Percentiles rank a stretch among this genome's conserved stretches.
Conservation (phyloP, 2,329 filamentous ascomycete species). For the Monilinia aucupariae region DNA sequence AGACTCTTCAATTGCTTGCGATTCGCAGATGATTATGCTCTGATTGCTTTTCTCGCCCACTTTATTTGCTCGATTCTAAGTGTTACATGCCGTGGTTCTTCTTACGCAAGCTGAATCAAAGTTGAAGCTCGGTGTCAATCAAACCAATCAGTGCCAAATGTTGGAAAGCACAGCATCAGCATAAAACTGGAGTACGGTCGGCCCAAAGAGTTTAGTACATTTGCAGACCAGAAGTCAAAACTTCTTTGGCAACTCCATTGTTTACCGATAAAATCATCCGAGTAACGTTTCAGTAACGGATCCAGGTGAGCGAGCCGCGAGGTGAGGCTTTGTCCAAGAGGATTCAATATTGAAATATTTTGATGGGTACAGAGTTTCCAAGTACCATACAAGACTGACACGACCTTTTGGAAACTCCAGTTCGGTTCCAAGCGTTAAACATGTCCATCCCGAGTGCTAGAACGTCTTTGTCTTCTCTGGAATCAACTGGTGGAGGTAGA, state of each 20-base stretch:
- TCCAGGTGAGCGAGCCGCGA: neutral
- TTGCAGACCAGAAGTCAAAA: neutral
- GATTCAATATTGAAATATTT: neutral
- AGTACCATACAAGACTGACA: neutral
- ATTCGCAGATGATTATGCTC: neutral
- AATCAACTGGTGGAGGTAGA: conserved; percentile 29
- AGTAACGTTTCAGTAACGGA: neutral
- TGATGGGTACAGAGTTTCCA: neutral
- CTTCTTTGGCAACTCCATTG: neutral
- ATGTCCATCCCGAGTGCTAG: conserved; percentile 22
- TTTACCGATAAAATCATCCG: neutral
- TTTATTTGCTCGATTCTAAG: neutral
- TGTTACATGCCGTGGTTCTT: neutral
- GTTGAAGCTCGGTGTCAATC: neutral
- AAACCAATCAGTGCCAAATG: neutral
- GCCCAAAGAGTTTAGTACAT: neutral
- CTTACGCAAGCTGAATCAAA: neutral
- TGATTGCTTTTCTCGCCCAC: neutral
- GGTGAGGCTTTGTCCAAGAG: neutral
- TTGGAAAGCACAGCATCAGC: neutral
- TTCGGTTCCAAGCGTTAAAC: neutral
- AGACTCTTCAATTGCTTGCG: neutral
- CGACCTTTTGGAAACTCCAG: neutral
- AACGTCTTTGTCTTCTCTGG: conserved; percentile 23
- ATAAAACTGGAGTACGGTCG: neutral